A percentile compares a stretch with the other conserved stretches of the same genome.
Conservation (phyloP, 495 filamentous ascomycete genomes). For the Xylaria nigripes region DNA sequence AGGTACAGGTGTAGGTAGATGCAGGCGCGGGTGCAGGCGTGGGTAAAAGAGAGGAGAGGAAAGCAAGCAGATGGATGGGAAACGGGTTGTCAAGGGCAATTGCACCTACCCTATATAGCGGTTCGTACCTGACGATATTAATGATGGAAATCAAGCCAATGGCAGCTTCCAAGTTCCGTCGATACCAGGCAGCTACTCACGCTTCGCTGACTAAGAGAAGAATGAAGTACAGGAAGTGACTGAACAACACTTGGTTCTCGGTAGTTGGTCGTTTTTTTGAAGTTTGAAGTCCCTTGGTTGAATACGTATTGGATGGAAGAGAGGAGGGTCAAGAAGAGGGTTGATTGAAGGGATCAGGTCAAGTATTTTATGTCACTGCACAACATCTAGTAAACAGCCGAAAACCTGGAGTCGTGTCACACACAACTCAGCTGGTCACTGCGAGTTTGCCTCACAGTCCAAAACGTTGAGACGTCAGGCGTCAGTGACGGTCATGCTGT, state of each 20-base stretch:
- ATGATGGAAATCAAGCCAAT: neutral
- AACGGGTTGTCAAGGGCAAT: neutral
- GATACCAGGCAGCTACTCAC: no score
- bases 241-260: neutral
- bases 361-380: neutral
- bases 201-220: neutral
- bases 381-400: neutral
- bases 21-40: neutral
- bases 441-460: neutral
- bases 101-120: neutral
- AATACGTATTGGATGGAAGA: no score
- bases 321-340: no score
- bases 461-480: neutral
- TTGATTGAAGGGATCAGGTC: no score
- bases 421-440: constrained; percentile 2
- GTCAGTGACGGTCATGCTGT: neutral
- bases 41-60: neutral
- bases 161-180: neutral
- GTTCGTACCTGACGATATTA: constrained; percentile 1
- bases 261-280: neutral
- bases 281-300: neutral
- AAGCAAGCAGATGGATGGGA: neutral
- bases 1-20: neutral
- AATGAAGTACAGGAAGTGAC: neutral
- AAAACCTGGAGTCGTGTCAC: constrained; percentile 4